phyloP scores from a whole-genome alignment of 108 stramenopile genomes.

The Conticribra weissflogii region DNA sequence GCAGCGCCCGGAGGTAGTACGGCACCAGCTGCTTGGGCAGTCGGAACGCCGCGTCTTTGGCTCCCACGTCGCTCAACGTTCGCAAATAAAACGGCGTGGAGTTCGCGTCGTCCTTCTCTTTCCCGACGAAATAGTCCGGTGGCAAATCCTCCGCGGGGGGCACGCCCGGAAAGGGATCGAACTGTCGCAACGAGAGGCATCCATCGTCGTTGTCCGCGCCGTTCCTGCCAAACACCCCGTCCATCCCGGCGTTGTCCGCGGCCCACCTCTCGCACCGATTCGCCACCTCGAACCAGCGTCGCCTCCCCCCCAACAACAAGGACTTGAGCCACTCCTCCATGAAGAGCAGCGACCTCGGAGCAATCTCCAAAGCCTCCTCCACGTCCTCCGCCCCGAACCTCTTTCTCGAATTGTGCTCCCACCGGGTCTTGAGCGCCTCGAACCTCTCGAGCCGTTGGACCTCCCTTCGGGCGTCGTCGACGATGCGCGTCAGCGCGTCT shows the following conservation, averaged over 20 bases:
- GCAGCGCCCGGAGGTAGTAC: conserved; percentile 35
- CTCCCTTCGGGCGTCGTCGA: neutral
- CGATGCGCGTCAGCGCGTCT: too few relatives aligned
- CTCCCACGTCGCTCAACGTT: conserved; percentile 19
- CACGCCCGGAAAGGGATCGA: conserved; percentile 12
- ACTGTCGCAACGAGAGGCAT: too few relatives aligned
- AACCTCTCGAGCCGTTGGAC: conserved; percentile 8
- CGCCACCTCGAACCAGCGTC: conserved; percentile 41
- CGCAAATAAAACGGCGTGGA: conserved; percentile 23
- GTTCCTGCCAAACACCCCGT: conserved; percentile 32
- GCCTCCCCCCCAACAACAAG: conserved; percentile 13
- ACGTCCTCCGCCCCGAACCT: conserved; percentile 3
- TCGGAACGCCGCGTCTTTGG: conserved; percentile 38
- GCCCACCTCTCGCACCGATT: conserved; percentile 46
- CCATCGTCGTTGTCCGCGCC: too few relatives aligned
- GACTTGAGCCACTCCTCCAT: conserved; percentile 26
- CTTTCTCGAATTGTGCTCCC: neutral
- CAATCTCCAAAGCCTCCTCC: conserved; percentile 15
- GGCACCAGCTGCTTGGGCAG: conserved; percentile 29
- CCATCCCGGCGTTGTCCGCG: conserved; percentile 15
- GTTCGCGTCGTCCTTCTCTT: neutral
- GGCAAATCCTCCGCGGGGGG: conserved; percentile 19
- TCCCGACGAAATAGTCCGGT: conserved; percentile 26
- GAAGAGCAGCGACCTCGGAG: conserved; percentile 27
- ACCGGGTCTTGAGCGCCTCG: neutral